Base-by-base conservation (phyloP, 768 basidiomycete species). In the Boletus bicolor region DNA sequence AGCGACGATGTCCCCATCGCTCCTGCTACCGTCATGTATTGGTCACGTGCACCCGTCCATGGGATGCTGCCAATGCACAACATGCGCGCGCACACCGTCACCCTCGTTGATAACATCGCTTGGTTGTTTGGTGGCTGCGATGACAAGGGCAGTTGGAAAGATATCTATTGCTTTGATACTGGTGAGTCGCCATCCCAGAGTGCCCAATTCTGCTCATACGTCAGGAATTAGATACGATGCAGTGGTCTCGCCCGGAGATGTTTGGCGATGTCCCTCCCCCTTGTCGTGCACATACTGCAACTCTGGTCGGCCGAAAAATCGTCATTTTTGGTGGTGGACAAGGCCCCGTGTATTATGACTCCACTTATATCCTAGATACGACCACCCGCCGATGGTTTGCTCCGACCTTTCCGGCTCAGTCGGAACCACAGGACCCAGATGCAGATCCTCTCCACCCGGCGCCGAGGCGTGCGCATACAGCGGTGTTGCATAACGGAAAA, bases 51-150 rank as follows among this genome's bases (percentile, higher is more conserved):
- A 0, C 89, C 91, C 0, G 86, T 89, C 19, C 87, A 86, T 68
- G 91, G 91, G 0, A 53, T 73, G 0, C 59, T 90, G 34, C 89
- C 91, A 2, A 80, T 75, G 62, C 79, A 82, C 50, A 81, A 80
- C 10, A 82, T 94, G 75, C 82, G 93, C 5, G 89, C 91, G 3
- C 93, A 94, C 67, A 91, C 82, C 6, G 87, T 88, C 42, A 95
- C 89, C 1, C 75, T 95, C 44, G 85, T 94, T 19, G 93, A 94
- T 56, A 81, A 84, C 43, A 76, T 83, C 34, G 89, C 87, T 0
- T 98, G 93, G 91, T 64, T 95, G 30, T 87, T 95, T 62, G 93
- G 93, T 9, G 94, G 93, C 2, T 92, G 90, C 59, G 93, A 95
- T 59, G 89, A 89, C 56, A 82, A 81, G 64, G 85, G 83, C 15